A percentile compares a stretch with the other conserved stretches of the same genome.
Conservation (phyloP, 2,329 filamentous ascomycete genomes). For the Hymenotorrendiella dingleyae region DNA sequence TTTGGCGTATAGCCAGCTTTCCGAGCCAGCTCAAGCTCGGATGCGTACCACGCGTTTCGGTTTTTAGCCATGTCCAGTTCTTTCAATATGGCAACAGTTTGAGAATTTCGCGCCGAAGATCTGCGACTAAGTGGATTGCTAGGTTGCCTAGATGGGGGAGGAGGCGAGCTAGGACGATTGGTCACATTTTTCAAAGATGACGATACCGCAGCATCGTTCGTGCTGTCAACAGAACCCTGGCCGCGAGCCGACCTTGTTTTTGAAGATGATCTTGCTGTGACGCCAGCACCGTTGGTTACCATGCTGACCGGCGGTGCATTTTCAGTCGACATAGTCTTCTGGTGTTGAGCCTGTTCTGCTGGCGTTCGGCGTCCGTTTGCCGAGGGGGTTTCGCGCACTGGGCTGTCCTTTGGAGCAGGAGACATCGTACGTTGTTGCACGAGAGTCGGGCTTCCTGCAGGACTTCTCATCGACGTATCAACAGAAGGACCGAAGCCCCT, state of each 20-base stretch:
- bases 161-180: constrained; percentile 49
- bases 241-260: constrained; percentile 50
- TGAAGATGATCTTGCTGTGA: constrained; percentile 39
- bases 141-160: constrained; percentile 49
- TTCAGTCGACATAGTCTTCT: constrained; percentile 27
- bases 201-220: constrained; percentile 44
- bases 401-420: constrained; percentile 34
- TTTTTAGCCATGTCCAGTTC: constrained; percentile 82
- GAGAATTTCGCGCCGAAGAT: constrained; percentile 50
- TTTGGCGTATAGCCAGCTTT: constrained; percentile 82
- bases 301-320: constrained; percentile 23
- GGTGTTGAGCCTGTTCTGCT: constrained; percentile 42
- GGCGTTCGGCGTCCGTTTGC: constrained; percentile 61
- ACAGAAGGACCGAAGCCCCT: constrained; percentile 26
- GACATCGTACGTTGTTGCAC: constrained; percentile 23
- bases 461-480: constrained; percentile 34
- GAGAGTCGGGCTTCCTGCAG: too few relatives aligned
- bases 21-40: constrained; percentile 83
- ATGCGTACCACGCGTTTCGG: constrained; percentile 94
- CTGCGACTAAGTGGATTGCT: constrained; percentile 56
- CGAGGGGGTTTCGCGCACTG: constrained; percentile 43
- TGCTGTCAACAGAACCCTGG: constrained; percentile 64
- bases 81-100: constrained; percentile 68
- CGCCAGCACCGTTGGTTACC: constrained; percentile 11
- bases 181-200: constrained; percentile 36